Percentiles rank a stretch among this genome's conserved stretches.
These are phyloP conservation scores for Coleophoma eucalyptorum DNA, from an alignment of 2,329 filamentous ascomycete species.

Conservation along the genomic window DNA sequence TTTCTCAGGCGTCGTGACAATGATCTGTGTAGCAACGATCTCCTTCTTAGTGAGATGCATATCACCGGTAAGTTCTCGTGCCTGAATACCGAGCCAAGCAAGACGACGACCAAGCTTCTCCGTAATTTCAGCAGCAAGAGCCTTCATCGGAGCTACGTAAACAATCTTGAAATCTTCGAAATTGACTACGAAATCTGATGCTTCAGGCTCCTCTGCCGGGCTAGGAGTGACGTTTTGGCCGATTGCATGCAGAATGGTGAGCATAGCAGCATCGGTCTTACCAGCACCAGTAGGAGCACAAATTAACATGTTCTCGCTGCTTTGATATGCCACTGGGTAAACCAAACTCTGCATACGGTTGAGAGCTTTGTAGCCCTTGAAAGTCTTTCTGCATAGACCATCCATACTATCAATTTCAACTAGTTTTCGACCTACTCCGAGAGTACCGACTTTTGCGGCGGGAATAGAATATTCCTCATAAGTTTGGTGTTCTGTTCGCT, in stretches of 20 bases:
- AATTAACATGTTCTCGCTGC: constrained; percentile 97
- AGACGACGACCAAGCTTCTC: constrained; percentile 89
- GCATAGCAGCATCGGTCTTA: constrained; percentile 98
- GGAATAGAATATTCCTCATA: constrained; percentile 92
- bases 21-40: constrained; percentile 93
- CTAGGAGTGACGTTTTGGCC: constrained; percentile 80
- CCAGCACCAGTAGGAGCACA: constrained; percentile 96
- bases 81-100: constrained; percentile 88
- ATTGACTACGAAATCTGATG: constrained; percentile 77
- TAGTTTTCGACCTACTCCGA: constrained; percentile 70
- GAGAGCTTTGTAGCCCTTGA: constrained; percentile 87
- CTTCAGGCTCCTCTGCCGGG: constrained; percentile 68
- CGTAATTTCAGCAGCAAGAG: constrained; percentile 91
- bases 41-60: constrained; percentile 98
- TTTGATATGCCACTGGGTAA: constrained; percentile 92
- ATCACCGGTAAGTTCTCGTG: constrained; percentile 92
- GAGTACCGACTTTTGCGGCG: constrained; percentile 71
- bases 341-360: constrained; percentile 99
- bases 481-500: constrained; percentile 64
- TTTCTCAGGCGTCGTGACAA: constrained; percentile 97
- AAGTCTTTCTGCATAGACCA: constrained; percentile 84
- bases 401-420: constrained; percentile 81
- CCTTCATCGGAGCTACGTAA: constrained; percentile 99
- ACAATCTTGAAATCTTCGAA: constrained; percentile 95
- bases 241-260: constrained; percentile 88